phyloP scores from a whole-genome alignment of 345 rosid genomes.

The Arabidopsis suecica region DNA sequence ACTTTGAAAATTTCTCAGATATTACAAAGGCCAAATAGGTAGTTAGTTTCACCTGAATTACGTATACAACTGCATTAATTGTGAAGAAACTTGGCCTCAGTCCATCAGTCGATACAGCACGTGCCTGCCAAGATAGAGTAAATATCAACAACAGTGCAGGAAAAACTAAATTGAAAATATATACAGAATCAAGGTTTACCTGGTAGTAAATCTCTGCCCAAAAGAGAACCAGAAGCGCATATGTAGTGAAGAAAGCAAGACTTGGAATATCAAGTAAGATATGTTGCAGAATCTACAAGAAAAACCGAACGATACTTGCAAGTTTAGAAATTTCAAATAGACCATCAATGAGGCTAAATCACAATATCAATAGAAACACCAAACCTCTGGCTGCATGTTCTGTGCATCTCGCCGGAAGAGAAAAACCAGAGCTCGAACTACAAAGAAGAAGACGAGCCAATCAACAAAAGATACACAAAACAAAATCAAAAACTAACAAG shows the following conservation, averaged over 20 bases:
- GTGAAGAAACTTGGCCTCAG: constrained; percentile 83
- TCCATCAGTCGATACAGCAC: constrained; percentile 84
- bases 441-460: constrained; percentile 15
- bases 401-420: constrained; percentile 66
- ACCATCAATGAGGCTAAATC: constrained; percentile 11
- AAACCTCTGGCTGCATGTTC: constrained; percentile 67
- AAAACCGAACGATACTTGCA: constrained; percentile 14
- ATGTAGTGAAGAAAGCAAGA: constrained; percentile 79
- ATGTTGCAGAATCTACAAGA: constrained; percentile 69
- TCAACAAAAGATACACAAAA: constrained; percentile 2
- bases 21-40: constrained; percentile 7
- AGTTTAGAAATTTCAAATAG: constrained; percentile 5
- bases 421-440: constrained; percentile 81
- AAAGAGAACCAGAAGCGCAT: constrained; percentile 76
- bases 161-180: background rate
- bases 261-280: constrained; percentile 77
- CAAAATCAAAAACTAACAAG: background rate
- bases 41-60: constrained; percentile 70
- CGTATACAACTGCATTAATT: constrained; percentile 71
- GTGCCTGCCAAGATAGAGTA: constrained; percentile 61
- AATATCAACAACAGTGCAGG: background rate
- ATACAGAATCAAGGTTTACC: constrained; percentile 43
- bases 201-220: constrained; percentile 92
- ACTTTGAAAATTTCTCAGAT: background rate
- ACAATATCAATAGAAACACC: constrained; percentile 9